A percentile compares a stretch with the other conserved stretches of the same genome.
Evolutionary conservation across 306 rosid species (phyloP).

Genomic region (Carpinus viminea): DNA sequence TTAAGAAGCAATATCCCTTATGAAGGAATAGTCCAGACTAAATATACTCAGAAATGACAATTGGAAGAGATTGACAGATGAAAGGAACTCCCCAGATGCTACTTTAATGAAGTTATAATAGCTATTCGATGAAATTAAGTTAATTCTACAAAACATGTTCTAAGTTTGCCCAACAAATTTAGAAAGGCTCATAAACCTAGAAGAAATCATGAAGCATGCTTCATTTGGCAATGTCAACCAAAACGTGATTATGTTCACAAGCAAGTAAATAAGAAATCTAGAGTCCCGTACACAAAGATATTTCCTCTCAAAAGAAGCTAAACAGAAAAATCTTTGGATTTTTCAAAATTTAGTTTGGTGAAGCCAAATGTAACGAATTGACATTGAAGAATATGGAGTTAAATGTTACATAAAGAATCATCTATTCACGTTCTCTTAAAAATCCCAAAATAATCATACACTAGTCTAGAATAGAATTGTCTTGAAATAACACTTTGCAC

Average conservation of each 20-base stretch:
- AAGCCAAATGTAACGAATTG: background rate
- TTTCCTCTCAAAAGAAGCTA: background rate
- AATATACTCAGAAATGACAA: slow-evolving; percentile 10
- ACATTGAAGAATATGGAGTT: background rate
- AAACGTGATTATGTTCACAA: background rate
- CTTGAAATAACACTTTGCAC: background rate
- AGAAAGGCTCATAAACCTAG: slow-evolving; percentile 8
- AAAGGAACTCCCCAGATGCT: background rate
- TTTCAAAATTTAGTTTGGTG: background rate
- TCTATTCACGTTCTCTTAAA: background rate
- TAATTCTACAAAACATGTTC: background rate
- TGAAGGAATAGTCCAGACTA: slow-evolving; percentile 2
- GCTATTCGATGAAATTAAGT: background rate
- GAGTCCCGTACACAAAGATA: background rate
- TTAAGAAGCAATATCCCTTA: background rate
- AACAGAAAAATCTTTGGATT: background rate
- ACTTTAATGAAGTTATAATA: background rate
- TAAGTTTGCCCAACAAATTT: background rate
- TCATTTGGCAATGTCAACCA: background rate
- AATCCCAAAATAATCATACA: background rate
- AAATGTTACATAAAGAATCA: background rate
- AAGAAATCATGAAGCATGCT: background rate
- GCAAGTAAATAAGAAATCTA: background rate
- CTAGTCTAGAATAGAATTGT: background rate
- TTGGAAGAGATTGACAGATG: background rate